Evolutionary conservation across 2,329 filamentous ascomycete species (phyloP).

Genomic region (Apiospora koreana): DNA sequence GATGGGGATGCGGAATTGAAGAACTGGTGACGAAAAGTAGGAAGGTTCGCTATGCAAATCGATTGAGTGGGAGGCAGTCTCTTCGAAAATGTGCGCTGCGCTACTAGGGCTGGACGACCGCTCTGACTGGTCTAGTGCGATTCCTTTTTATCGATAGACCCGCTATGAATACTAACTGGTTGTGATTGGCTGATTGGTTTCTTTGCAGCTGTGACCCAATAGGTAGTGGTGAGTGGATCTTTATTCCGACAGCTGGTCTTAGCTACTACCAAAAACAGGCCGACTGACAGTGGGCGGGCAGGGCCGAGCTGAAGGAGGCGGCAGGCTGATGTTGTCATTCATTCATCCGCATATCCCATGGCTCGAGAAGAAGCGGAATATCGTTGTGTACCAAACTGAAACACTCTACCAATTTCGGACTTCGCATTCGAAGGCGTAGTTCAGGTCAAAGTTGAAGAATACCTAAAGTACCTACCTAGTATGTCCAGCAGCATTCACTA

Average conservation of each 20-base stretch:
- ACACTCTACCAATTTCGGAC: too few relatives aligned
- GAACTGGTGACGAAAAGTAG: constrained; percentile 9
- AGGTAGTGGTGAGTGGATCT: too few relatives aligned
- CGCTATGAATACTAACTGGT: background rate
- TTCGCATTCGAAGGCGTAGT: background rate
- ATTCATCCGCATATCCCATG: too few relatives aligned
- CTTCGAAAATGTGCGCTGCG: constrained; percentile 6
- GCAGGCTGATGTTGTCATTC: background rate
- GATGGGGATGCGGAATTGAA: constrained; percentile 8
- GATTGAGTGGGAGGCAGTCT: background rate
- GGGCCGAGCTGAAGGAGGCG: background rate
- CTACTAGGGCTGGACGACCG: constrained; percentile 5
- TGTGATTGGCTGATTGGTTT: background rate
- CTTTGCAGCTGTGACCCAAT: too few relatives aligned
- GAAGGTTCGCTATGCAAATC: constrained; percentile 4
- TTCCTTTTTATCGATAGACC: background rate
- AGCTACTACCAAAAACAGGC: background rate
- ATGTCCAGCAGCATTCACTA: background rate
- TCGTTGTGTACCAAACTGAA: too few relatives aligned
- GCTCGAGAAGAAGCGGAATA: too few relatives aligned
- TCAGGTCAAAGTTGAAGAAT: background rate
- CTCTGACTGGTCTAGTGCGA: constrained; percentile 7
- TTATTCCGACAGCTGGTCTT: background rate
- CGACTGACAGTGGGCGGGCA: background rate
- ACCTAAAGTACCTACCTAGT: too few relatives aligned